Base-by-base conservation (phyloP, 2,329 filamentous ascomycete genomes). In the Diaporthe citrichinensis region DNA sequence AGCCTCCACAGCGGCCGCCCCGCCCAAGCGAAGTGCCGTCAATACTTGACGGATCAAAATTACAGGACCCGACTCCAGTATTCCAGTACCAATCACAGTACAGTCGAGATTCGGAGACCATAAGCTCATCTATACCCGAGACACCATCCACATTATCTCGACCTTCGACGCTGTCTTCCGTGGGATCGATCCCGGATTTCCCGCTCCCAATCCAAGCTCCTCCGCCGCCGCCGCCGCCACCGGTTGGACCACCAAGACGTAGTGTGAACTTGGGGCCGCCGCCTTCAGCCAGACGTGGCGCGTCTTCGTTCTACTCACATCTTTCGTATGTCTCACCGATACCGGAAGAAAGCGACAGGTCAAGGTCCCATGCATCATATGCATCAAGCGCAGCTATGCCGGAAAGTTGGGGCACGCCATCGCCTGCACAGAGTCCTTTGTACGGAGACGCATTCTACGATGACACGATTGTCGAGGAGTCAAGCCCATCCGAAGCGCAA, bases 341-440 rank as follows among this genome's bases (percentile, higher is more conserved):
- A 72, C 92, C 92, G 0, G 94, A 95, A 82, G 94, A 95, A 81
- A 90, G 88, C 77, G 88, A 90, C 0, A 86, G 88, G 34, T 85
- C 88, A 4, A 85, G 87, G 72, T 91, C 91, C 0, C 89, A 91
- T 80, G 87, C 87, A 39, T 95, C 94, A 0, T 93, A 91, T 80
- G 93, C 91, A 31, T 95, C 94, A 3, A 95, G 93, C 78, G 90
- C 91, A 49, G 93, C 90, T 0, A 94, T 95, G 81, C 93, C 94
- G 1, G 90, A 91, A 28, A 91, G 87, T 78, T 95, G 93, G 90
- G 90, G 87, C 6, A 89, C 87, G 6, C 81, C 84, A 17, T 89
- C 88, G 0, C 86, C 86, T 3, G 82, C 82, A 17, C 81, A 81
- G 44, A 90, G 87, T 81, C 83, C 88, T 72, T 79, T 86, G 79